phyloP scores from a whole-genome alignment of 352 stramenopile species.

The Globisporangium cystogenes region DNA sequence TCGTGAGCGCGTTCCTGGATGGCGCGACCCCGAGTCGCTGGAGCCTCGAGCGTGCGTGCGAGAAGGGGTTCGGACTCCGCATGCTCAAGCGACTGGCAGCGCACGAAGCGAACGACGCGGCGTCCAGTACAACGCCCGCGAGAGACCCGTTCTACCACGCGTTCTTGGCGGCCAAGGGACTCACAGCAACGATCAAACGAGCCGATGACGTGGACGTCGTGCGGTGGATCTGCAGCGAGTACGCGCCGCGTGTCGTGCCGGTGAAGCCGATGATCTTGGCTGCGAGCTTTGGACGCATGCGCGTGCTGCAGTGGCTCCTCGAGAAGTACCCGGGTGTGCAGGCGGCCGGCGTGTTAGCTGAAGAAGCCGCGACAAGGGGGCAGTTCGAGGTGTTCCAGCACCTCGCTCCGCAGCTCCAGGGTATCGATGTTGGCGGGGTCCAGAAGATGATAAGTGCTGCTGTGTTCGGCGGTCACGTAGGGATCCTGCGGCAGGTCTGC shows the following conservation, averaged over 20 bases:
- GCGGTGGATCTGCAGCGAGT: not conserved
- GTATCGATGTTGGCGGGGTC: not conserved
- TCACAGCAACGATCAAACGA: not conserved
- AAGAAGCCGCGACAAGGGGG: not conserved
- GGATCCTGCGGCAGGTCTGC: too few relatives aligned
- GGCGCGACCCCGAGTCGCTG: too few relatives aligned
- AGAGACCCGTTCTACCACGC: constrained; percentile 8
- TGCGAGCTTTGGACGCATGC: not conserved
- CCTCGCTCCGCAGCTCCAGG: not conserved
- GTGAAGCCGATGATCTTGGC: not conserved
- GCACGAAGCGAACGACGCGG: not conserved
- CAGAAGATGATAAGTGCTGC: not conserved
- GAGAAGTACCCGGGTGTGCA: not conserved
- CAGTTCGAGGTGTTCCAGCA: not conserved
- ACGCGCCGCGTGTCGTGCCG: not conserved
- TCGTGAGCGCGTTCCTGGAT: too few relatives aligned
- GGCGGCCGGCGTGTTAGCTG: not conserved
- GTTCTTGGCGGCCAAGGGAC: not conserved
- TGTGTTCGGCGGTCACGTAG: not conserved
- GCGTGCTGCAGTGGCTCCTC: not conserved
- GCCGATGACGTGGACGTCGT: not conserved
- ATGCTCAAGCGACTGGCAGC: not conserved
- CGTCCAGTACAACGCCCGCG: not conserved
- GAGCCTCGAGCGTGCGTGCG: too few relatives aligned
- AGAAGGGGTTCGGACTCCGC: not conserved